A percentile compares a stretch with the other conserved stretches of the same genome.
Conservation (phyloP, 345 rosid genomes). For the Turritis glabra region DNA sequence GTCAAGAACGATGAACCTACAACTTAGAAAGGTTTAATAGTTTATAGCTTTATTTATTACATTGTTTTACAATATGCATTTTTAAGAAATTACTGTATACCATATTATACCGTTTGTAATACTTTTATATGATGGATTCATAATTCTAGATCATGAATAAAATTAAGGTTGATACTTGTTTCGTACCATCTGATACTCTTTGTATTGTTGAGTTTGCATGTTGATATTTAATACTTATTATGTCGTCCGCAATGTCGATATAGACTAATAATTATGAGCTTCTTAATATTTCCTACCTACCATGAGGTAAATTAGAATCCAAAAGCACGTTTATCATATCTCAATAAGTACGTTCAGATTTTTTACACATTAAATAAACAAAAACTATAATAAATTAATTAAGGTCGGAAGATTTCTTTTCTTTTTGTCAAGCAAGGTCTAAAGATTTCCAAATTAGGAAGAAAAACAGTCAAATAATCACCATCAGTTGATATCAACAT, state of each 20-base stretch:
- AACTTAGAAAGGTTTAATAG: conserved; percentile 21
- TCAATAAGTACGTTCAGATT: neutral
- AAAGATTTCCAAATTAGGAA: too few relatives aligned
- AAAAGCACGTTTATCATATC: neutral
- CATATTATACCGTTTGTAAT: conserved; percentile 14
- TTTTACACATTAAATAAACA: neutral
- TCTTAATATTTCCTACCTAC: conserved; percentile 3
- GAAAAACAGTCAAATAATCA: too few relatives aligned
- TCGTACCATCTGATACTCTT: conserved; percentile 12
- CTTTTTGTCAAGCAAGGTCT: too few relatives aligned
- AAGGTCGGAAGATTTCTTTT: neutral
- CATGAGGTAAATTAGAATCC: neutral
- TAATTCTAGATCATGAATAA: conserved; percentile 35
- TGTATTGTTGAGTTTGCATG: conserved; percentile 8
- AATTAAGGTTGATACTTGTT: neutral
- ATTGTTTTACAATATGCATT: conserved; percentile 6
- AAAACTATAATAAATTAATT: neutral
- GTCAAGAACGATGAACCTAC: conserved; percentile 36
- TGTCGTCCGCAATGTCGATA: neutral
- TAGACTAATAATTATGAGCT: neutral
- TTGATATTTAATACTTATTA: neutral
- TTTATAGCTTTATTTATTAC: conserved; percentile 25
- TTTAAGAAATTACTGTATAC: neutral
- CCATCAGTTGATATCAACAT: too few relatives aligned
- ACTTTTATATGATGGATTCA: conserved; percentile 25